Percentiles rank a stretch among this genome's conserved stretches.
Evolutionary conservation across 2,329 filamentous ascomycete genomes (phyloP).

Genomic region (Penicillium palitans): DNA sequence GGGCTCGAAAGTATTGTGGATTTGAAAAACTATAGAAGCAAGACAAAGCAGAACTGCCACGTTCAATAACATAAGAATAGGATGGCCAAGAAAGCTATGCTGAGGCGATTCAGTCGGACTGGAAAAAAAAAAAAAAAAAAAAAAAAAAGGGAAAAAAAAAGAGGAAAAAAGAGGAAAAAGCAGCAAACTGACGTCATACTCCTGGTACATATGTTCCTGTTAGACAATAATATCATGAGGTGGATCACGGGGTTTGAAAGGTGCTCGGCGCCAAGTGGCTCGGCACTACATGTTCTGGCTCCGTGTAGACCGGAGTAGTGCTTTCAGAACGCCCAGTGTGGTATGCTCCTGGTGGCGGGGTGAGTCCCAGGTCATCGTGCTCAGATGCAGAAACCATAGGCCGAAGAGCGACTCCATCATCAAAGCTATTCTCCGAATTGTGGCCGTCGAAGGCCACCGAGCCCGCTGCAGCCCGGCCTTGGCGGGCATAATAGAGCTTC

Average conservation of each 20-base stretch:
- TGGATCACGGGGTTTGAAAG: constrained; percentile 1
- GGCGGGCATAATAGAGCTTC: constrained; percentile 70
- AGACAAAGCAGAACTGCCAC: not conserved
- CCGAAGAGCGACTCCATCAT: not conserved
- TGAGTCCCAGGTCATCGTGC: not conserved
- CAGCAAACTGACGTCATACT: constrained; percentile 4
- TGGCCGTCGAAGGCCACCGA: not conserved
- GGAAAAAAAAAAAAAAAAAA: not conserved
- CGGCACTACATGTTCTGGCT: not conserved
- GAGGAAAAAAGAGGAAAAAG: not conserved
- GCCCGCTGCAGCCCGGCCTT: constrained; percentile 32
- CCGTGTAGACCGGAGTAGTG: not conserved
- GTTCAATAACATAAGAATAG: not conserved
- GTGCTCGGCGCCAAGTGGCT: not conserved
- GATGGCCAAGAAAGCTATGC: not conserved
- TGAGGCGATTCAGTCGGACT: too few relatives aligned
- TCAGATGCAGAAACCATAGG: not conserved
- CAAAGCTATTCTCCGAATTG: not conserved
- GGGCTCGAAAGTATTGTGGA: not conserved
- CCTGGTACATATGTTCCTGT: constrained; percentile 1
- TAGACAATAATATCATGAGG: constrained; percentile 10
- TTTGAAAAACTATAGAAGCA: not conserved
- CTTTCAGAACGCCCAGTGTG: not conserved
- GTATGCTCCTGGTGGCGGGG: not conserved
- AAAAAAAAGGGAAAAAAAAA: not conserved